Conservation (phyloP, 495 filamentous ascomycete genomes). For the Neurospora sp. region DNA sequence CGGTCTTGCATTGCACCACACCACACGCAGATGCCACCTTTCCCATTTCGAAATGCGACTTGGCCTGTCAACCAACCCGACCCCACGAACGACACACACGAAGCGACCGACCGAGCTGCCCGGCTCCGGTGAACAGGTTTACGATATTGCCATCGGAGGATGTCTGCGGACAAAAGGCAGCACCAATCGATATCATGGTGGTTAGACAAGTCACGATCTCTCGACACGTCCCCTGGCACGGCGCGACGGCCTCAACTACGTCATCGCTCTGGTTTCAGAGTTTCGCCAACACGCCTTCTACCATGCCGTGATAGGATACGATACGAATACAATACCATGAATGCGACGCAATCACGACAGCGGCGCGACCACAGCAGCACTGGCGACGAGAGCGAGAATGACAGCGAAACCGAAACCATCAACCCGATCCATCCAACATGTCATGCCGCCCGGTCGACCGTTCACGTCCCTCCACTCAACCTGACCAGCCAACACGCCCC, state of each 20-base stretch:
- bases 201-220: background rate
- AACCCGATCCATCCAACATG: background rate
- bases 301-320: background rate
- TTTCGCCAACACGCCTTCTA: background rate
- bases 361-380: background rate
- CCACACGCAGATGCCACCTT: background rate
- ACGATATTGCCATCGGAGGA: background rate
- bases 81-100: background rate
- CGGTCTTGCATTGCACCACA: background rate
- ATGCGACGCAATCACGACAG: background rate
- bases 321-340: background rate
- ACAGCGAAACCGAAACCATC: background rate
- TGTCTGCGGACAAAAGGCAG: background rate
- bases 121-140: background rate
- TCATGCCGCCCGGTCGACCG: background rate
- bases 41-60: background rate
- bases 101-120: background rate
- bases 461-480: background rate
- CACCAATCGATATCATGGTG: background rate
- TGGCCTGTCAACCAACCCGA: background rate
- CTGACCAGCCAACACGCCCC: background rate
- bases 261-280: background rate
- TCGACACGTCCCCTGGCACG: background rate
- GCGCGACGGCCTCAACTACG: background rate
- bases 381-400: background rate